phyloP scores from a whole-genome alignment of 148 eudicot genomes.

The Pouteria glomerata region DNA sequence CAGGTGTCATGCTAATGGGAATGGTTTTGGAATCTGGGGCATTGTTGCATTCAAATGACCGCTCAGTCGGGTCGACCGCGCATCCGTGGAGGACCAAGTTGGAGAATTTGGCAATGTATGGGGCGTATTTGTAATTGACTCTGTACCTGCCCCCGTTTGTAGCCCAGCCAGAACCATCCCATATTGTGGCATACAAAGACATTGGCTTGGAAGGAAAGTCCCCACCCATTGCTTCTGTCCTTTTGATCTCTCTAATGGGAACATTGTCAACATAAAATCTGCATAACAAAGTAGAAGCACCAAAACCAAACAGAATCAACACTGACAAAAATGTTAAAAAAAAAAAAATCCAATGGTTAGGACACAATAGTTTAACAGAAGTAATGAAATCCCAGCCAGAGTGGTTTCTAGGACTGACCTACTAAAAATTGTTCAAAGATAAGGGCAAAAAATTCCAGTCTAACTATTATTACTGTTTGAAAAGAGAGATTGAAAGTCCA shows the following conservation, averaged over 20 bases:
- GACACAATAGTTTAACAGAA: too few relatives aligned
- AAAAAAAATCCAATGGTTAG: too few relatives aligned
- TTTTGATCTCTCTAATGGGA: constrained; percentile 18
- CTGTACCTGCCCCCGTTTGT: constrained; percentile 26
- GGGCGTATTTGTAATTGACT: constrained; percentile 20
- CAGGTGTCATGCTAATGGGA: not conserved
- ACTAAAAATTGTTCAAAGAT: too few relatives aligned
- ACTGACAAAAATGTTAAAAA: not conserved
- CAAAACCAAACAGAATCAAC: not conserved
- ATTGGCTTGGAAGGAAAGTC: constrained; percentile 25
- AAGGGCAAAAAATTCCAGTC: too few relatives aligned
- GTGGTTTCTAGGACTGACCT: too few relatives aligned
- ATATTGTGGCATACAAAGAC: constrained; percentile 25
- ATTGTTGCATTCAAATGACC: not conserved
- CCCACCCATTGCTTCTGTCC: constrained; percentile 15
- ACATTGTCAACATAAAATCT: constrained; percentile 27
- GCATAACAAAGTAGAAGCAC: not conserved
- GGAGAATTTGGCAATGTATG: constrained; percentile 14
- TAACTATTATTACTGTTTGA: too few relatives aligned
- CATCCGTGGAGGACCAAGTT: constrained; percentile 22
- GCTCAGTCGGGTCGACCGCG: constrained; percentile 5
- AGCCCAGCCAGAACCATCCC: constrained; percentile 32
- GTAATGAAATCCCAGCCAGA: too few relatives aligned
- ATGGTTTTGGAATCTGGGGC: not conserved
- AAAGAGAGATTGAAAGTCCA: too few relatives aligned